Base-by-base conservation (phyloP, 495 filamentous ascomycete species). In the Extremus antarcticus region DNA sequence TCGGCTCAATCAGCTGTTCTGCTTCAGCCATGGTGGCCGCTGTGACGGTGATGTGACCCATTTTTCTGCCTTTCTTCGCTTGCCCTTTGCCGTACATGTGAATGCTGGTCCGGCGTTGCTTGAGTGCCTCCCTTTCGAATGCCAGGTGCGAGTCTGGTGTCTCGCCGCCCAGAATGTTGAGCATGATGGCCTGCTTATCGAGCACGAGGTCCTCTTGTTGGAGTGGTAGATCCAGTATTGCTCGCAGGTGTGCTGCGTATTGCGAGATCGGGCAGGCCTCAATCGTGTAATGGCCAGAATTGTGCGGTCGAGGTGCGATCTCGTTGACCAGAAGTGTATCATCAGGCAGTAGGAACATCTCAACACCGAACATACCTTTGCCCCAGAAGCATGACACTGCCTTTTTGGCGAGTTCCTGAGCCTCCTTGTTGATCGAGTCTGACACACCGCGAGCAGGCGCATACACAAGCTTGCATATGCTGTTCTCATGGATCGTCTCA, bases 211-310 rank as follows among this genome's bases (percentile, higher is more conserved):
- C 78, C 61, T 80, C 73, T 15, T 77, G 65, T 1, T 80, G 78
- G 38, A 91, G 78, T 11, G 85, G 86, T 3, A 88, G 74, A 60
- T 86, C 87, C 35, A 94, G 77, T 57, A 98, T 90, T 15, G 92
- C 83, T 43, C 85, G 79, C 43, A 97, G 78, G 64, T 98, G 92
- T 29, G 88, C 82, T 66, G 92, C 86, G 68, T 86, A 98, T 68
- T 98, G 92, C 19, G 90, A 95, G 56, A 92, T 74, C 0, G 80
- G 79, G 54, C 94, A 90, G 25, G 87, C 87, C 75, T 98, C 92
- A 62, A 98, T 98, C 20, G 88, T 96, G 72, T 92, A 94, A 70
- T 98, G 92, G 15, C 92, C 92, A 1, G 88, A 94, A 71, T 97
- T 98, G 71, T 98, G 92, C 41, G 90, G 88, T 10, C 92, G 81